These are phyloP conservation scores for Pyrenophora tritici-repentis DNA, from an alignment of 2,329 filamentous ascomycete genomes.

Conservation along the genomic window DNA sequence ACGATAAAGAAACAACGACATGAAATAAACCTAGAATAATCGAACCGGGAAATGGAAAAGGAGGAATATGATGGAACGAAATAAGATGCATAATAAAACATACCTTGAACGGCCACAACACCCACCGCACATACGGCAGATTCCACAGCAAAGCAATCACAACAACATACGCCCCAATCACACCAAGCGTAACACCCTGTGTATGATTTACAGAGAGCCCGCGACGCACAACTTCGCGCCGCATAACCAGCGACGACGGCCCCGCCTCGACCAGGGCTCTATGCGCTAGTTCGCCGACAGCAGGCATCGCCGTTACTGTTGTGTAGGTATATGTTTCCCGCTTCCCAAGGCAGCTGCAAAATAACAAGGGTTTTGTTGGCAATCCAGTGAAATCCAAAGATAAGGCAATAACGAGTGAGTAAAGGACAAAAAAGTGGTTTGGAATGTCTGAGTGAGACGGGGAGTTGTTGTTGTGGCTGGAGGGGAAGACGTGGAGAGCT, in stretches of 20 bases:
- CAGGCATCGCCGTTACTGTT: conserved; percentile 23
- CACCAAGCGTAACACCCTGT: conserved; percentile 71
- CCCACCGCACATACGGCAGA: conserved; percentile 73
- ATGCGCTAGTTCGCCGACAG: conserved; percentile 32
- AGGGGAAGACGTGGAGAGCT: conserved; percentile 14
- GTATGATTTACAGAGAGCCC: conserved; percentile 69
- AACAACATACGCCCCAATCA: conserved; percentile 74
- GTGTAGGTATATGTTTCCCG: neutral
- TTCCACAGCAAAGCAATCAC: conserved; percentile 80
- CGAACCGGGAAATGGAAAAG: no score
- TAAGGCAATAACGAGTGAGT: neutral
- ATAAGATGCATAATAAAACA: conserved; percentile 3
- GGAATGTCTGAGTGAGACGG: neutral
- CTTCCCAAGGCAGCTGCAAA: neutral
- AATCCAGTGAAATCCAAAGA: neutral
- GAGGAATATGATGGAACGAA: no score
- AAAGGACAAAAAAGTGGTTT: neutral
- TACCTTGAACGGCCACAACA: conserved; percentile 82
- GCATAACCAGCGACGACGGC: conserved; percentile 27
- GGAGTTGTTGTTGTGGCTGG: conserved; percentile 7
- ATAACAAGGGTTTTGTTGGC: neutral
- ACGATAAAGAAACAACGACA: no score
- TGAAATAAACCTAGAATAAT: no score
- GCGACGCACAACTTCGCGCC: conserved; percentile 50
- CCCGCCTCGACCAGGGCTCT: conserved; percentile 34